Evolutionary conservation across 805 yeast species (phyloP), one percentile per base, ranked within the genome.

Genomic region (Hagleromyces aurorensis): DNA sequence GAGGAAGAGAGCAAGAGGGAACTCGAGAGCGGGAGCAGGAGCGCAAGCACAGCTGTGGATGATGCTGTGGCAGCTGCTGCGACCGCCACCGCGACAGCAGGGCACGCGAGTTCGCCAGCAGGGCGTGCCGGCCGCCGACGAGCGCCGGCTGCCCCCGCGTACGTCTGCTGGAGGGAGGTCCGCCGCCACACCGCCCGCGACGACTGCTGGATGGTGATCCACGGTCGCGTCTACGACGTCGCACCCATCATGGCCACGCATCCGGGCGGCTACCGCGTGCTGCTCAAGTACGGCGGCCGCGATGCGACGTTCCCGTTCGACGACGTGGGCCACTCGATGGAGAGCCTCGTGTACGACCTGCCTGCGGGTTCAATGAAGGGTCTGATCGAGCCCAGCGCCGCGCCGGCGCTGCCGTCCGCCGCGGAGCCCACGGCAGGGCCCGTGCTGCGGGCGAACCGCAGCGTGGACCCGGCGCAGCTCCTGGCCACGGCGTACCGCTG

Each of bases 341-440:
- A 61, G 19, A 52, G 62, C n/a, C 36, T 48, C 12, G 29, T 37
- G 23, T 58, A 51, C 28, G 68, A 56, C 26, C 52, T 78, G 38
- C 49, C 75, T 21, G 71, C 73, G 23, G 72, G 66, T 28, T 59
- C 72, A 25, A 62, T 74, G 19, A 72, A 71, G 48, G 72, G 71
- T 19, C 48, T 64, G 8, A 44, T 77, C 26, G 50, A 67, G 10
- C 77, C 21, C 11, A 19, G 22, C 7, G 26, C 19, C 11, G n/a
- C 10, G 7, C 32, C 25, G 7, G 7, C 12, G 22, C n/a, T 11
- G 22, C 22, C 8, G 12, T n/a, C n/a, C n/a, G n/a, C n/a, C n/a
- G n/a, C n/a, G n/a, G n/a, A n/a, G n/a, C n/a, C n/a, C n/a, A n/a
- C n/a, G n/a, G n/a, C n/a, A n/a, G n/a, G n/a, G n/a, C n/a, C n/a